phyloP scores from a whole-genome alignment of 1,284 basidiomycete species.

The Ustilago trichophora region DNA sequence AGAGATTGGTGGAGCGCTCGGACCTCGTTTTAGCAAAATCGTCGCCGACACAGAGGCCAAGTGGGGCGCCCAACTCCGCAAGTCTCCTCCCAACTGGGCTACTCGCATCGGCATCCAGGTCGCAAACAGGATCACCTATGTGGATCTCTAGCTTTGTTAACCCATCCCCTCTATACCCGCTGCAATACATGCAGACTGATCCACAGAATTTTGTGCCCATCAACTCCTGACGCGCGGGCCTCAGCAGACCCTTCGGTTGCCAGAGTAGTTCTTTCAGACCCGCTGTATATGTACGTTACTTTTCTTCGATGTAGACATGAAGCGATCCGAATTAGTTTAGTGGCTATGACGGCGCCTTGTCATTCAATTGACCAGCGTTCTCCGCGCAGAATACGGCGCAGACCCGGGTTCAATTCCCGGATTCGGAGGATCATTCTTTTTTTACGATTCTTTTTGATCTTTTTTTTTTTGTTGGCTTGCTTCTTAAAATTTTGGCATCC shows the following conservation, averaged over 20 bases:
- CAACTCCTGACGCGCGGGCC: too few species aligned
- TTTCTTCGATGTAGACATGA: background rate
- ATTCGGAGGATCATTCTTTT: conserved; percentile 32
- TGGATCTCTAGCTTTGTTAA: conserved; percentile 8
- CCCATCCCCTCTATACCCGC: background rate
- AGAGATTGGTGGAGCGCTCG: background rate
- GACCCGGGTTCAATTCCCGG: conserved; percentile 59
- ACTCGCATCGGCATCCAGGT: conserved; percentile 31
- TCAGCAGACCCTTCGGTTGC: too few species aligned
- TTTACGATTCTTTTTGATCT: too few species aligned
- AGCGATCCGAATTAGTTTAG: conserved; percentile 54
- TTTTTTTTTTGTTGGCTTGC: too few species aligned
- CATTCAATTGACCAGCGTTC: conserved; percentile 26
- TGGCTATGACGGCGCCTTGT: conserved; percentile 59
- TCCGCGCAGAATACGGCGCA: conserved; percentile 44
- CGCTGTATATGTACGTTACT: background rate
- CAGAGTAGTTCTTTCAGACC: too few species aligned
- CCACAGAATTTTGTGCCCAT: too few species aligned
- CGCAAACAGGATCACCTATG: conserved; percentile 24
- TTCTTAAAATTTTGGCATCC: too few species aligned
- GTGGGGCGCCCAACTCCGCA: conserved; percentile 16
- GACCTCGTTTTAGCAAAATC: conserved; percentile 3
- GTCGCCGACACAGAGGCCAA: conserved; percentile 8
- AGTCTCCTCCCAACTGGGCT: conserved; percentile 13
- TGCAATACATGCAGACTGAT: too few species aligned